These are phyloP conservation scores for Ilyonectria mors-panacis DNA, from an alignment of 2,329 filamentous ascomycete species.

Conservation along the genomic window DNA sequence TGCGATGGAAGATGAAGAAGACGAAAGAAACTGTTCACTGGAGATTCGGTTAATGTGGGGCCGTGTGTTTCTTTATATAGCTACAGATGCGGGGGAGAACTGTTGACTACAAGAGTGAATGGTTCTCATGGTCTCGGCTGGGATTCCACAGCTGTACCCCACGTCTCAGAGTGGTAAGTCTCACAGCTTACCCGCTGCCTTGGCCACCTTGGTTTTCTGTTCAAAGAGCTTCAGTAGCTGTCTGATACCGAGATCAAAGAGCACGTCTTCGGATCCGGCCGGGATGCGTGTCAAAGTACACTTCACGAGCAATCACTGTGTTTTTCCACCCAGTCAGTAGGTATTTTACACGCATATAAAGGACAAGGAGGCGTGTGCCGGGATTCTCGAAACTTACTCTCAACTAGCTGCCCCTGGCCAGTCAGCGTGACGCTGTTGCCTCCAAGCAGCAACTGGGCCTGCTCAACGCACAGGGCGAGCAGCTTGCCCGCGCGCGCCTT, in stretches of 20 bases:
- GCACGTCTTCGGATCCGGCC: not conserved
- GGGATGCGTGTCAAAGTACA: constrained; percentile 2
- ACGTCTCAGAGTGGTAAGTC: too few relatives aligned
- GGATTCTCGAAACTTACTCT: not conserved
- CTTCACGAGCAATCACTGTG: constrained; percentile 14
- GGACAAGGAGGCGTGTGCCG: too few relatives aligned
- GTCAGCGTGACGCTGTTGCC: constrained; percentile 10
- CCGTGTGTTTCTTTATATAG: too few relatives aligned
- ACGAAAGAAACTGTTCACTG: too few relatives aligned
- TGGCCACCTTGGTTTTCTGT: not conserved
- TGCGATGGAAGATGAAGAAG: too few relatives aligned
- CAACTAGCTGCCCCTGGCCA: constrained; percentile 5
- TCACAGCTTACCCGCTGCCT: not conserved
- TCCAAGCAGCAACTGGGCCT: constrained; percentile 5
- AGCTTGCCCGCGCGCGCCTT: constrained; percentile 5
- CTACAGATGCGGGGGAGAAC: too few relatives aligned
- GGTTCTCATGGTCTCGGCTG: too few relatives aligned
- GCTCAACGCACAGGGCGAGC: not conserved
- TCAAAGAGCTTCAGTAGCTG: constrained; percentile 7
- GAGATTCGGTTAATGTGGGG: too few relatives aligned
- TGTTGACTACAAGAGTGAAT: too few relatives aligned
- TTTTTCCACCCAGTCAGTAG: too few relatives aligned
- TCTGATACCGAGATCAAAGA: constrained; percentile 8
- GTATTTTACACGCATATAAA: too few relatives aligned
- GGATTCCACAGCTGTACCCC: too few relatives aligned